Percentiles rank a stretch among this genome's conserved stretches.
Conservation (phyloP, 2,329 filamentous ascomycete genomes). For the Colletotrichum sp. region DNA sequence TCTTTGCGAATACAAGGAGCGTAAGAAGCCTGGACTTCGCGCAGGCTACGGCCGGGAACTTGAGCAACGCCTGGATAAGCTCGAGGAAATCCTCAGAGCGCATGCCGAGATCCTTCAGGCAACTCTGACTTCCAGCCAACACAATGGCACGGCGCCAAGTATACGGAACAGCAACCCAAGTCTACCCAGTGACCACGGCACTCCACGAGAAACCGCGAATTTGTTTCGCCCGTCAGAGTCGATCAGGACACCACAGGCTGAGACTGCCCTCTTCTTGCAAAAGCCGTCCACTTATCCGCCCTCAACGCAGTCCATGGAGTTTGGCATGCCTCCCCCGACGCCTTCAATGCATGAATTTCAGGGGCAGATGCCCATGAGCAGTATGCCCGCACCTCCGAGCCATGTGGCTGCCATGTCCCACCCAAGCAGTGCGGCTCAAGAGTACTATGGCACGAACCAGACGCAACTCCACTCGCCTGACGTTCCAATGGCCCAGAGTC, state of each 20-base stretch:
- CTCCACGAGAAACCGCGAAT: conserved; percentile 52
- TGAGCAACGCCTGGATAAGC: conserved; percentile 72
- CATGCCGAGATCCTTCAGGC: conserved; percentile 72
- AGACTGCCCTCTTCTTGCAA: conserved; percentile 65
- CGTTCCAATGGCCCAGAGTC: conserved; percentile 56
- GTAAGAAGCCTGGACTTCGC: conserved; percentile 69
- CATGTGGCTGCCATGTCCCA: conserved; percentile 38
- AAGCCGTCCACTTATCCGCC: conserved; percentile 58
- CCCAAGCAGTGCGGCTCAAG: conserved; percentile 48
- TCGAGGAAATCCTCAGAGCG: conserved; percentile 69
- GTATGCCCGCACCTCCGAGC: conserved; percentile 39
- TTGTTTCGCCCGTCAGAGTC: conserved; percentile 57
- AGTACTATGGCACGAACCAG: conserved; percentile 52
- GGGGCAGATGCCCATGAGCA: conserved; percentile 45
- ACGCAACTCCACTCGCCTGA: conserved; percentile 61
- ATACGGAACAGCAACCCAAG: conserved; percentile 56
- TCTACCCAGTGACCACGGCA: conserved; percentile 60
- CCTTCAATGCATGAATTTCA: conserved; percentile 57
- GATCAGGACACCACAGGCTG: conserved; percentile 58
- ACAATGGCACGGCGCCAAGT: conserved; percentile 41
- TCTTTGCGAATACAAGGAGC: conserved; percentile 70
- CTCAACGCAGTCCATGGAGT: conserved; percentile 53
- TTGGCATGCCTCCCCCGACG: conserved; percentile 50
- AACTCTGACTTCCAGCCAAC: conserved; percentile 48
- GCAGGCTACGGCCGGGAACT: conserved; percentile 76